Evolutionary conservation across 2,329 filamentous ascomycete species (phyloP), one percentile per base, ranked within the genome.

Genomic region (Phoma herbarum): DNA sequence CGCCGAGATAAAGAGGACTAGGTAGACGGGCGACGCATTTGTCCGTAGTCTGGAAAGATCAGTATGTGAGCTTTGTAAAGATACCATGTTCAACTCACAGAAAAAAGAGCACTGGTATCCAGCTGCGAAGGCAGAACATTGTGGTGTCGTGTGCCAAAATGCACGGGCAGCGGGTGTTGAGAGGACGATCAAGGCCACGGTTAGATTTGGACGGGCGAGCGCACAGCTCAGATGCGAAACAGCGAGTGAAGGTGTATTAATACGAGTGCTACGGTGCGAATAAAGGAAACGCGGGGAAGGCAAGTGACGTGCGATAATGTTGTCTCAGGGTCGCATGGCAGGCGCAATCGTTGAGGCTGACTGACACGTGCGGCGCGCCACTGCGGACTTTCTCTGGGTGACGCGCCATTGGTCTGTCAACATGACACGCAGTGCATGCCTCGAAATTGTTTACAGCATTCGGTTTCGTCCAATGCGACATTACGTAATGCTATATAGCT

Each of bases 121-220:
- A 82, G 68, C 85, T 88, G 67, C 87, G 83, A 61, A 90, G 80
- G 76, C 87, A 90, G 75, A 90, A 89, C 87, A 90, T 89, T 53
- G 54, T 69, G 47, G 56, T 43, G 59, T 64, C 57, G 64, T 61
- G 60, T 60, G 62, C 58, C 52, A 45, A 23, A 20, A n/a, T 50
- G 33, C 37, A 29, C 31, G 25, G 33, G 20, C 41, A 50, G 23
- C 28, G 39, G 39, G 14, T 25, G 44, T 33, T 31, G 22, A 6
- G 18, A n/a, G 18, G 23, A 28, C 25, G 11, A 20, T 45, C 45
- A 20, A 45, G 29, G 41, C 25, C 33, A 35, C 18, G 12, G 6
- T 42, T 45, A 47, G 42, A 33, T 26, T n/a, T 44, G 29, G 42
- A 41, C 48, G 29, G 10, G 35, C 35, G 37, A 20, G 43, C 25